These are phyloP conservation scores for Fallopia convolvulus DNA, from an alignment of 148 eudicot genomes.

Conservation along the genomic window DNA sequence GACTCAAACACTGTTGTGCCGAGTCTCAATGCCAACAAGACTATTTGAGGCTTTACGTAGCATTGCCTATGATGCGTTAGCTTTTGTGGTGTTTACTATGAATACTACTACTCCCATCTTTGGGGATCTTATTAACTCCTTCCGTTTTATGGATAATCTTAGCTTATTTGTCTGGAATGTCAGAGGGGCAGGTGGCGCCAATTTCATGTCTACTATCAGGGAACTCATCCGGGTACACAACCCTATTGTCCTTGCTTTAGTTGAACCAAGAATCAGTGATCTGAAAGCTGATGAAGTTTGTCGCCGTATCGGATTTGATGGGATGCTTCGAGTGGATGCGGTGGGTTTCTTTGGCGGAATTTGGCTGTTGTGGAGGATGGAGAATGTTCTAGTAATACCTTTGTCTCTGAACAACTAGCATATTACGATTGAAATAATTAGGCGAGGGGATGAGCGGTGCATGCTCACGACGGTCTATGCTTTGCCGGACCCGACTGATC, in stretches of 20 bases:
- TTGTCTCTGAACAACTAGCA: not conserved
- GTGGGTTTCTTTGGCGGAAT: not conserved
- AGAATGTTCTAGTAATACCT: not conserved
- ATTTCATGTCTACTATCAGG: not conserved
- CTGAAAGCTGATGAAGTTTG: not conserved
- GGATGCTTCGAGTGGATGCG: not conserved
- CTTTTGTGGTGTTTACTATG: not conserved
- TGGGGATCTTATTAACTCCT: not conserved
- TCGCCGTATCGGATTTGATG: not conserved
- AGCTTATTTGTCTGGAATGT: not conserved
- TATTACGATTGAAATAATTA: not conserved
- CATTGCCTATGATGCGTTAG: not conserved
- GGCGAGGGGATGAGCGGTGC: not conserved
- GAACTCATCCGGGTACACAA: not conserved
- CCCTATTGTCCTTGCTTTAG: not conserved
- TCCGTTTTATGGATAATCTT: not conserved
- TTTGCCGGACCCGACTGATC: not conserved
- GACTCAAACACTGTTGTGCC: not conserved
- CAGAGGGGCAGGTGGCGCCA: not conserved
- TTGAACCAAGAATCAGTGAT: not conserved
- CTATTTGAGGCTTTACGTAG: not conserved
- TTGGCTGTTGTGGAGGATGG: not conserved
- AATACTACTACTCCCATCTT: not conserved
- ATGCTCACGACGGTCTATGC: not conserved
- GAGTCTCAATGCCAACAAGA: not conserved